These are phyloP conservation scores for Pugionium cornutum DNA, from an alignment of 345 rosid species.

Conservation along the genomic window DNA sequence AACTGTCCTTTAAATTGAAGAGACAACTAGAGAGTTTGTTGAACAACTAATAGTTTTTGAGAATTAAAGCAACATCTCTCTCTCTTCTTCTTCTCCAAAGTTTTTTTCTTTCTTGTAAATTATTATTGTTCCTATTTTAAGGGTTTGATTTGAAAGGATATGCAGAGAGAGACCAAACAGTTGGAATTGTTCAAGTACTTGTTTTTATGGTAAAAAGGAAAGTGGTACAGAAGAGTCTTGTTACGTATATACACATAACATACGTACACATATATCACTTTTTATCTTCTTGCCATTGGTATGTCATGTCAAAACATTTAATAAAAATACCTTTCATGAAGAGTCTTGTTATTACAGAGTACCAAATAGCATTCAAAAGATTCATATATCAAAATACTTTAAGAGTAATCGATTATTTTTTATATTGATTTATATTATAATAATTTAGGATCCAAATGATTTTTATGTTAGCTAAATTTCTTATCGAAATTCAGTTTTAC, in stretches of 20 bases:
- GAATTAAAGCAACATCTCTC: slow-evolving; percentile 1
- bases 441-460: too few species aligned
- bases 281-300: slow-evolving; percentile 33
- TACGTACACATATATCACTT: slow-evolving; percentile 32
- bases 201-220: slow-evolving; percentile 30
- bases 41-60: slow-evolving; percentile 23
- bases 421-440: too few species aligned
- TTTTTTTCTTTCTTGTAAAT: neutral
- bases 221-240: slow-evolving; percentile 9
- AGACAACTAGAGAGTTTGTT: slow-evolving; percentile 33
- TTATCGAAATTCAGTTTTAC: too few species aligned
- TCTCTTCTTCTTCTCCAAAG: neutral
- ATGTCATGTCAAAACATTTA: slow-evolving; percentile 38
- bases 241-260: slow-evolving; percentile 6
- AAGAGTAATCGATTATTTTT: too few species aligned
- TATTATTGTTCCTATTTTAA: neutral
- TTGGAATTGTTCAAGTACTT: slow-evolving; percentile 31
- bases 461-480: too few species aligned
- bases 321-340: slow-evolving; percentile 37
- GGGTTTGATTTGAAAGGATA: slow-evolving; percentile 34
- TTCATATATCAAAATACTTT: neutral
- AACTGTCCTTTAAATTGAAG: slow-evolving; percentile 23
- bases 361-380: slow-evolving; percentile 33
- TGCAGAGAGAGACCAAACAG: slow-evolving; percentile 30
- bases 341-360: slow-evolving; percentile 34